Conservation (phyloP, 2,329 filamentous ascomycete genomes). For the Xylaria multiplex region DNA sequence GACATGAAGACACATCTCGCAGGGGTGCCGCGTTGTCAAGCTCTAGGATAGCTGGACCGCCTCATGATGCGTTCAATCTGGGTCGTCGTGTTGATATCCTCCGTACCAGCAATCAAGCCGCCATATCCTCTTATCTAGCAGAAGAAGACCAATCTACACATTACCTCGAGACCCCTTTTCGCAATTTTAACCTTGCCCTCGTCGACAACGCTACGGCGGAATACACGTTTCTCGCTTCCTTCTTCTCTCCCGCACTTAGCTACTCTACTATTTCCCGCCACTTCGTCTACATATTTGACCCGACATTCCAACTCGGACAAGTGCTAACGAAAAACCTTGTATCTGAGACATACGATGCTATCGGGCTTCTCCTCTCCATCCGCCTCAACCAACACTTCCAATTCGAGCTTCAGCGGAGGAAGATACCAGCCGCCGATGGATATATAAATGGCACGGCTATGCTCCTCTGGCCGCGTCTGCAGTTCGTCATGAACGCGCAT, state of each 20-base stretch:
- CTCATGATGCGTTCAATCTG: slow-evolving; percentile 88
- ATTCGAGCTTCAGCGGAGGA: slow-evolving; percentile 91
- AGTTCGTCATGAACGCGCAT: slow-evolving; percentile 92
- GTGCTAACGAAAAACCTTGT: slow-evolving; percentile 79
- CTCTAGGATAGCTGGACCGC: slow-evolving; percentile 62
- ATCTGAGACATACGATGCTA: slow-evolving; percentile 80
- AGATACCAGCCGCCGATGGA: slow-evolving; percentile 85
- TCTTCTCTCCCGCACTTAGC: slow-evolving; percentile 82
- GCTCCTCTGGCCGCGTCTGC: slow-evolving; percentile 95
- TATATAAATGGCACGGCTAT: slow-evolving; percentile 97
- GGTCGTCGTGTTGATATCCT: slow-evolving; percentile 87
- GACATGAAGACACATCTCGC: slow-evolving; percentile 77
- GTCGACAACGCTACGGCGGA: slow-evolving; percentile 95
- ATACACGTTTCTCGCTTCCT: slow-evolving; percentile 90
- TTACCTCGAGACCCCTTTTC: slow-evolving; percentile 89
- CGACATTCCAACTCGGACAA: slow-evolving; percentile 86
- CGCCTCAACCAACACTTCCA: slow-evolving; percentile 92
- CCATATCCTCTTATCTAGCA: slow-evolving; percentile 86
- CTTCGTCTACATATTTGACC: slow-evolving; percentile 88
- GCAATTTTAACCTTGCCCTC: slow-evolving; percentile 92
- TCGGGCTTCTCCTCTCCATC: slow-evolving; percentile 91
- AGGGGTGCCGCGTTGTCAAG: slow-evolving; percentile 68
- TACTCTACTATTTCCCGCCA: slow-evolving; percentile 82
- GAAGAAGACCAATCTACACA: slow-evolving; percentile 89
- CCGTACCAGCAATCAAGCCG: slow-evolving; percentile 75